Conservation (phyloP, 2,329 filamentous ascomycete genomes). For the Cladobotryum mycophilum region DNA sequence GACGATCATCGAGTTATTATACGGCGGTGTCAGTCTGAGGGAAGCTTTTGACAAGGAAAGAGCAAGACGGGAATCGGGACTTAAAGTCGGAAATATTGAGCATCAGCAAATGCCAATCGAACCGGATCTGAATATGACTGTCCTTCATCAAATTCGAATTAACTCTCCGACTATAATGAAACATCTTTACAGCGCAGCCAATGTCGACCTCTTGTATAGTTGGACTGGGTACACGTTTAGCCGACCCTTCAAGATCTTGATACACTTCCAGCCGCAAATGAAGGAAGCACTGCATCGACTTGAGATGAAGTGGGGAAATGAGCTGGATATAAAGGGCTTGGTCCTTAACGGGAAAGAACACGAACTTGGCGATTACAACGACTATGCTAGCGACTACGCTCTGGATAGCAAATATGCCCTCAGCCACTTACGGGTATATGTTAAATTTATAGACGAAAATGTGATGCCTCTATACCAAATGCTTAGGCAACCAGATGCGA, state of each 20-base stretch:
- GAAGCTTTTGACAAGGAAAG: too few species aligned
- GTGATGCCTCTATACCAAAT: constrained; percentile 4
- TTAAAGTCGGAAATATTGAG: too few species aligned
- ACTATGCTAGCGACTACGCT: not conserved
- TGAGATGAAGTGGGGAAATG: not conserved
- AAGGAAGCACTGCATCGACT: constrained; percentile 4
- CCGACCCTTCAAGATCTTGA: constrained; percentile 6
- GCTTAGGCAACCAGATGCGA: constrained; percentile 4
- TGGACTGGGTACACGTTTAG: not conserved
- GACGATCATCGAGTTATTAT: too few species aligned
- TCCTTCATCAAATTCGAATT: too few species aligned
- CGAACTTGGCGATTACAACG: not conserved
- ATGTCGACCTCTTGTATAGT: too few species aligned
- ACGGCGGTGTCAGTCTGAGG: too few species aligned
- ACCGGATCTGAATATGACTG: too few species aligned
- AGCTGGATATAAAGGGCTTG: not conserved
- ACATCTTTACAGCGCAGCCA: too few species aligned
- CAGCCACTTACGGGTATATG: constrained; percentile 3
- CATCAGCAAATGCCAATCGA: too few species aligned
- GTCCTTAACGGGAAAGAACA: too few species aligned
- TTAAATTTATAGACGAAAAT: constrained; percentile 7
- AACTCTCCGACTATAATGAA: too few species aligned
- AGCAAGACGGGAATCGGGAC: too few species aligned
- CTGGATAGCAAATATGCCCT: not conserved
- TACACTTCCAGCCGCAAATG: constrained; percentile 8